Evolutionary conservation across 169 alveolate genomes (phyloP).

Genomic region (Plasmodium reichenowi): DNA sequence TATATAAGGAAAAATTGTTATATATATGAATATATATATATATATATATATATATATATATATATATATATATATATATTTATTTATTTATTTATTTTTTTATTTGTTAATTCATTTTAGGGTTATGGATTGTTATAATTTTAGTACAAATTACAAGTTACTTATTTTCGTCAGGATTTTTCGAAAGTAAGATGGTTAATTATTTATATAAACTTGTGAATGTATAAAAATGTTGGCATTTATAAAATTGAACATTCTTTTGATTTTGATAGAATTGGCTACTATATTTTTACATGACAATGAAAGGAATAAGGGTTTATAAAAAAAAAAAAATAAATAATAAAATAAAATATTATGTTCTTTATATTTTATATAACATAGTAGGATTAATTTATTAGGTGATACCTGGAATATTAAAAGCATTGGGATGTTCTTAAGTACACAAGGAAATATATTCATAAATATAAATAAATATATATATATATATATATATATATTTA

Average conservation of each 20-base stretch:
- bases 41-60: neutral
- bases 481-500: constrained; percentile 13
- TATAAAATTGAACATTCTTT: too few relatives aligned
- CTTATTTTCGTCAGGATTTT: constrained; percentile 54
- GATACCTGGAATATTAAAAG: constrained; percentile 25
- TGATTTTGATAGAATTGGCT: constrained; percentile 38
- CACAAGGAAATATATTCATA: neutral
- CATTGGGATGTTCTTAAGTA: constrained; percentile 65
- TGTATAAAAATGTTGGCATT: too few relatives aligned
- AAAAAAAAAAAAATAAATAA: neutral
- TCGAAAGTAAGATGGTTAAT: constrained; percentile 34
- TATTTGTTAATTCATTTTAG: neutral
- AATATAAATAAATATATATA: neutral
- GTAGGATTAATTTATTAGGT: constrained; percentile 13
- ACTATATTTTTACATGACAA: constrained; percentile 34
- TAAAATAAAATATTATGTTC: neutral
- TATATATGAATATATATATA: neutral
- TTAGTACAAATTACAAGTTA: constrained; percentile 22
- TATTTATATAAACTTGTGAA: too few relatives aligned
- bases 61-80: neutral
- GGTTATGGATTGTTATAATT: constrained; percentile 40
- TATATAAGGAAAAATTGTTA: neutral
- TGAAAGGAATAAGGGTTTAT: constrained; percentile 23
- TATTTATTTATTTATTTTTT: too few relatives aligned
- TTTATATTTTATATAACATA: neutral